Evolutionary conservation across 495 filamentous ascomycete species (phyloP), one percentile per base, ranked within the genome.

Genomic region (Haplographium delicatum): DNA sequence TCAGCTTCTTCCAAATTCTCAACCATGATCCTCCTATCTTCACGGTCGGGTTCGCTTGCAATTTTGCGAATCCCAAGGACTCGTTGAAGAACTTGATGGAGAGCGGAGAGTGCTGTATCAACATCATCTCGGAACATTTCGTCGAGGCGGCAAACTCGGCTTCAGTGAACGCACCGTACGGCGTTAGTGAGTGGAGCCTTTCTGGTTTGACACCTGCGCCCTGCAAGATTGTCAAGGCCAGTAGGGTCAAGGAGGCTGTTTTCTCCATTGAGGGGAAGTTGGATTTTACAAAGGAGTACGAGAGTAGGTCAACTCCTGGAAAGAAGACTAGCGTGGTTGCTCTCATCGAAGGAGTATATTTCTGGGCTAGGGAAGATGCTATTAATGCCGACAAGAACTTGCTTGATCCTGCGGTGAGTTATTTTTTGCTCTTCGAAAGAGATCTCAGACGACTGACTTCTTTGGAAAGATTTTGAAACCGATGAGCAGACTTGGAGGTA

Each of bases 11-110:
- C 53, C 79, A 88, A 51, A 62, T 96, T 8, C 76, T 96, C 56
- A 82, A 83, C 60, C 88, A 94, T 62, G 91, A 96, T 64, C 91
- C 93, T 2, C 93, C 93, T 1, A 71, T 95, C 23, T 94, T 97
- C 68, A 73, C 75, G n/a, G 68, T 96, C 15, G 89, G 93, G 5
- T 85, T 89, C 62, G 73, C 76, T 0, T 71, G 71, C 3, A 60
- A 72, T 41, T 64, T 80, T 9, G 73, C 74, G 3, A 47, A 43
- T 13, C 67, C 70, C 0, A 96, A 96, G 64, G 91, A 96, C 61
- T 82, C 83, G 16, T 65, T 94, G 53, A 71, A 68, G 57, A 94
- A 95, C 63, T 69, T 97, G 40, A 57, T 70, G 30, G 83, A 83
- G 30, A 81, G 76, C 0, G 65, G 75, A 25, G 91, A 97, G 68